A percentile compares a stretch with the other conserved stretches of the same genome.
These are phyloP conservation scores for Hymenoscyphus repandus DNA, from an alignment of 2,329 filamentous ascomycete genomes.

Conservation along the genomic window DNA sequence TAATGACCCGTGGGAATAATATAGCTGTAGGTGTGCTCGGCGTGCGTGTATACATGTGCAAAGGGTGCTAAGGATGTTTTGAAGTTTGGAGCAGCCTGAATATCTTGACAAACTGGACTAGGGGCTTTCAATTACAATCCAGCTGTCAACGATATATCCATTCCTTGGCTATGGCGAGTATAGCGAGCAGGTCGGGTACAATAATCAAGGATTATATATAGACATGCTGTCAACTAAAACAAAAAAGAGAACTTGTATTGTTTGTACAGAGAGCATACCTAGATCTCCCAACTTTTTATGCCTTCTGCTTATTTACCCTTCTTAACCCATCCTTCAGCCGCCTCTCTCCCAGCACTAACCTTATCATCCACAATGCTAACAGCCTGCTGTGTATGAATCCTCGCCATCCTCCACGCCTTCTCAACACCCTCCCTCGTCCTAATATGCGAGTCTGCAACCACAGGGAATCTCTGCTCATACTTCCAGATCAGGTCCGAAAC, in stretches of 20 bases:
- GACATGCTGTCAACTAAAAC: too few relatives aligned
- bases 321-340: conserved; percentile 82
- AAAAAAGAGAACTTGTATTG: conserved; percentile 12
- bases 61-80: too few relatives aligned
- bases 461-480: conserved; percentile 87
- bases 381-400: conserved; percentile 66
- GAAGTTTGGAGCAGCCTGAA: too few relatives aligned
- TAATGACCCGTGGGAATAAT: too few relatives aligned
- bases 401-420: conserved; percentile 67
- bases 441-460: conserved; percentile 75
- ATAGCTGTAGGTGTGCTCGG: too few relatives aligned
- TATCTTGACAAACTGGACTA: too few relatives aligned
- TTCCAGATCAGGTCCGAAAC: conserved; percentile 81
- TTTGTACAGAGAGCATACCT: conserved; percentile 17
- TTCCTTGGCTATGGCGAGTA: too few relatives aligned
- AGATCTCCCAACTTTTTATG: neutral
- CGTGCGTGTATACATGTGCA: too few relatives aligned
- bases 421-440: conserved; percentile 62
- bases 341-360: conserved; percentile 69
- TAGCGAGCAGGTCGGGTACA: too few relatives aligned
- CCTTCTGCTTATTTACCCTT: conserved; percentile 52
- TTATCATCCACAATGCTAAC: conserved; percentile 73
- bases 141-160: too few relatives aligned
- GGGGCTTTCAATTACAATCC: too few relatives aligned
- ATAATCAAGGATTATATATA: too few relatives aligned